These are phyloP conservation scores for Cubamyces lactineus DNA, from an alignment of 768 basidiomycete species.

Conservation along the genomic window DNA sequence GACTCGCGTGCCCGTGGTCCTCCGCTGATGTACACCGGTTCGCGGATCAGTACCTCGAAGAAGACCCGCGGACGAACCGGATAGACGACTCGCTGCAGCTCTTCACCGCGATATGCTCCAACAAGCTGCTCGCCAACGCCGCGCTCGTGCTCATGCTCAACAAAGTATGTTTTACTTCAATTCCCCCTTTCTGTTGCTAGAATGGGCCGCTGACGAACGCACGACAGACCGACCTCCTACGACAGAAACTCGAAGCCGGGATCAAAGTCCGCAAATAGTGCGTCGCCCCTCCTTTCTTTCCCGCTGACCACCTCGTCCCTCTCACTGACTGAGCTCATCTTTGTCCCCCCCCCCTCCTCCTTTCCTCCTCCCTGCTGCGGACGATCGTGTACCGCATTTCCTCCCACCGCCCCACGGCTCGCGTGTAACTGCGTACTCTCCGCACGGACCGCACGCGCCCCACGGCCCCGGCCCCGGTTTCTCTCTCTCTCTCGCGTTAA, in stretches of 20 bases:
- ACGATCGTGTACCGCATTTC: conserved; percentile 2
- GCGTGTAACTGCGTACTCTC: not conserved
- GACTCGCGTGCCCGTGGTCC: not conserved
- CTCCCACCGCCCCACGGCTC: not conserved
- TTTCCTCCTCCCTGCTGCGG: conserved; percentile 7
- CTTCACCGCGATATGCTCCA: conserved; percentile 75
- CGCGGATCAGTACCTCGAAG: conserved; percentile 68
- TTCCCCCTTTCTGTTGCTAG: not conserved
- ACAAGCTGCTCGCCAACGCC: conserved; percentile 70
- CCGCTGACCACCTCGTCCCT: not conserved
- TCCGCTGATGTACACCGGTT: not conserved
- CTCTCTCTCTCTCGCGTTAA: no score
- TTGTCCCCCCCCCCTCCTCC: not conserved
- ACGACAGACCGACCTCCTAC: conserved; percentile 67
- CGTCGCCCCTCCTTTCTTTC: conserved; percentile 35
- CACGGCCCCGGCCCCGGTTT: not conserved
- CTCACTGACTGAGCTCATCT: not conserved
- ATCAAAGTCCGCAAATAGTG: conserved; percentile 77
- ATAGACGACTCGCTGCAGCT: conserved; percentile 83
- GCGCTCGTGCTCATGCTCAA: conserved; percentile 79
- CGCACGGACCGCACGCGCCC: not conserved
- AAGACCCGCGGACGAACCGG: conserved; percentile 77
- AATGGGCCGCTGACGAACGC: not conserved
- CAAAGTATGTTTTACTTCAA: conserved; percentile 54
- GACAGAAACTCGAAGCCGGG: conserved; percentile 69